These are phyloP conservation scores for Fusarium begoniae DNA, from an alignment of 2,329 filamentous ascomycete genomes.

Conservation along the genomic window DNA sequence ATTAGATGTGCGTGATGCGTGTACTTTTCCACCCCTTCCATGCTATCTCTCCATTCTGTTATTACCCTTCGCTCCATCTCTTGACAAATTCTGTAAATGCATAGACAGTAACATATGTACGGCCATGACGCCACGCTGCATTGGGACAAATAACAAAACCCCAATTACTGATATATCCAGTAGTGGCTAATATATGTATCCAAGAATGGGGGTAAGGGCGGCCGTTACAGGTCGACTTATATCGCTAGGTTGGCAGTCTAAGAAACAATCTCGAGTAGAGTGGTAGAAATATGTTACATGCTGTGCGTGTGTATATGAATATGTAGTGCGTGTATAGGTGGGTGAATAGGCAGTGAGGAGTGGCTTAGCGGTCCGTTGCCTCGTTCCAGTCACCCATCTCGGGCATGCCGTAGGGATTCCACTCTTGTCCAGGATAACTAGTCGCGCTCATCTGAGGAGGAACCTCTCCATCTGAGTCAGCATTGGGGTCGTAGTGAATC, in stretches of 20 bases:
- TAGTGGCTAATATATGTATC: not conserved
- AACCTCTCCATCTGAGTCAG: conserved; percentile 44
- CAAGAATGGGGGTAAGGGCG: not conserved
- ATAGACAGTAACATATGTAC: not conserved
- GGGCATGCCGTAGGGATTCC: conserved; percentile 64
- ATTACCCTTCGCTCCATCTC: conserved; percentile 4
- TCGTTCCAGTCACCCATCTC: conserved; percentile 45
- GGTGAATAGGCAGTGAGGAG: not conserved
- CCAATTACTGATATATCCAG: not conserved
- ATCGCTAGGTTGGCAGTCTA: not conserved
- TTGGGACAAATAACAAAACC: not conserved
- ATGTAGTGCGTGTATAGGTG: not conserved
- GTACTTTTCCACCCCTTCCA: conserved; percentile 14
- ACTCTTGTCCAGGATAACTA: conserved; percentile 76
- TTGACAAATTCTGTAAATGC: conserved; percentile 12
- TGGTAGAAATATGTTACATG: not conserved
- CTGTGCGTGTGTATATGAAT: not conserved
- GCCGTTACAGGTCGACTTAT: not conserved
- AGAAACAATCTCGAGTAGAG: not conserved
- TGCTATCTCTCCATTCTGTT: conserved; percentile 7
- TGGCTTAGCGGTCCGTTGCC: not conserved
- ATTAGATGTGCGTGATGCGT: conserved; percentile 4
- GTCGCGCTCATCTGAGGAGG: conserved; percentile 71
- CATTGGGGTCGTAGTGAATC: conserved; percentile 55
- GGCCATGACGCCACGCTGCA: conserved; percentile 32